Base-by-base conservation (phyloP, 2,329 filamentous ascomycete genomes). In the Hymenoscyphus infarciens region DNA sequence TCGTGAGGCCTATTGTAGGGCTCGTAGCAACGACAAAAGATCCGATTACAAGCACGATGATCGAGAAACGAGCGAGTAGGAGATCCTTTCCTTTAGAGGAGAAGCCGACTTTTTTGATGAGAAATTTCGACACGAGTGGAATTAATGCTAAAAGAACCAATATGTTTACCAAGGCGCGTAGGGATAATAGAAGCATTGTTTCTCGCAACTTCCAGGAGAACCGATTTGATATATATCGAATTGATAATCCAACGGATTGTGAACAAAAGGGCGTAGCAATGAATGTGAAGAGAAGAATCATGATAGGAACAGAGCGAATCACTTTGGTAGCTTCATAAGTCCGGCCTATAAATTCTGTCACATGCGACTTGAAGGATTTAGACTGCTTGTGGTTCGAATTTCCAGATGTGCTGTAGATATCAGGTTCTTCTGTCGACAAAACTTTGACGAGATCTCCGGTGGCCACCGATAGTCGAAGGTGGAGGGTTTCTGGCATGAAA, bases 401-500 rank as follows among this genome's bases (percentile, higher is more conserved):
- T 22, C 27, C 35, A 22, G 25, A 27, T 27, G 27, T 62, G 1
- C 54, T 33, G 11, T 55, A 42, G 2, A 35, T 10, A 27, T 61
- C 45, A 29, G 25, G 31, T 10, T 66, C 57, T 7, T 64, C 61
- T 5, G 63, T 45, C 19, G 61, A 57, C 6, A 57, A 31, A 11
- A 63, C 56, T 11, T 62, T 39, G 1, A 62, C 56, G 1, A 69
- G 57, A 19, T 33, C 45, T 62, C 62, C 62, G n/a, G 62, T 31
- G 16, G 61, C 42, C 1, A 16, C 15, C 11, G 64, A 61, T 16
- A 61, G 27, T 13, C 62, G 69, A n/a, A 69, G 54, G 56, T 71
- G 70, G n/a, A 70, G 62, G 15, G 71, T 74, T 63, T 75, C 74
- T 1, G 74, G 74, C 33, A 75, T 63, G 35, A 74, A 66, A 27